Evolutionary conservation across 805 yeast species (phyloP).

Genomic region (Saturnispora gosingensis): DNA sequence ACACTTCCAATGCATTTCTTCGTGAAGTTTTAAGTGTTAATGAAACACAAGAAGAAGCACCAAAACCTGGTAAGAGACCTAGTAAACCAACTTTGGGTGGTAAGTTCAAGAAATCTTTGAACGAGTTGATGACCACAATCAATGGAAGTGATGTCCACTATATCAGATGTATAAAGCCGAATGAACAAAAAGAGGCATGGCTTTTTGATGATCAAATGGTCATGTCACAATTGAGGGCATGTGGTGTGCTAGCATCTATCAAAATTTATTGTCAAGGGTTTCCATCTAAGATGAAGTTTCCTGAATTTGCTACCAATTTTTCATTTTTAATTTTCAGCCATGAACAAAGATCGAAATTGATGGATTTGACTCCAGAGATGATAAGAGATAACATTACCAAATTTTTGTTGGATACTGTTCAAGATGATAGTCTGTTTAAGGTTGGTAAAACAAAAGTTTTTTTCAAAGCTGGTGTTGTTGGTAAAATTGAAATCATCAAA

Average conservation of each 20-base stretch:
- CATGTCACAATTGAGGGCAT: conserved; percentile 87
- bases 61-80: conserved; percentile 28
- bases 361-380: conserved; percentile 2
- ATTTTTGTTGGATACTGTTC: conserved; percentile 56
- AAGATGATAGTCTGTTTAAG: conserved; percentile 66
- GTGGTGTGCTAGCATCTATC: conserved; percentile 97
- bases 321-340: conserved; percentile 68
- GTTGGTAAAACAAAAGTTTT: conserved; percentile 90
- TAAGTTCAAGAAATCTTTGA: conserved; percentile 83
- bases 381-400: conserved; percentile 18
- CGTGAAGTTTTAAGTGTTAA: conserved; percentile 54
- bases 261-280: conserved; percentile 96
- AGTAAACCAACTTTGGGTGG: conserved; percentile 93
- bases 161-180: conserved; percentile 95
- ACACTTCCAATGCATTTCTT: conserved; percentile 58
- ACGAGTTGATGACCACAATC: conserved; percentile 87
- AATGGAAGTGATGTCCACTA: conserved; percentile 94
- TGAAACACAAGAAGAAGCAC: conserved; percentile 35
- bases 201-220: conserved; percentile 93
- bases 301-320: conserved; percentile 84
- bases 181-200: conserved; percentile 92
- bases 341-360: conserved; percentile 42
- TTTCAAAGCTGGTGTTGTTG: conserved; percentile 95
- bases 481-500: conserved; percentile 78
- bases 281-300: conserved; percentile 93